Evolutionary conservation across 129 eudicot species (phyloP), one percentile per base, ranked within the genome.

Genomic region (Glebionis coronaria): DNA sequence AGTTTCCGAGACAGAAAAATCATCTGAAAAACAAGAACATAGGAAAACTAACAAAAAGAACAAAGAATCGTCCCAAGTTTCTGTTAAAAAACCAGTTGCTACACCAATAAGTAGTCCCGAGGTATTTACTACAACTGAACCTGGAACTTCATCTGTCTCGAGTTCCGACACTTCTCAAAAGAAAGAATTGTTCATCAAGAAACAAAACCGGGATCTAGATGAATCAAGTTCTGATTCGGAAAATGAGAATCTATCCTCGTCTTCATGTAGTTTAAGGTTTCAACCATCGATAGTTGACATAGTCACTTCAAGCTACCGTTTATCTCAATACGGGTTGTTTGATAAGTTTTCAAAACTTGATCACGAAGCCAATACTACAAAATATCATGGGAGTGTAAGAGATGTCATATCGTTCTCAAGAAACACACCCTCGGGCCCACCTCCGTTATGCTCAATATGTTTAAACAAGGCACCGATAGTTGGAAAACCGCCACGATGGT

Each of bases 101-200:
- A 94, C 99, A 35, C 95, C 99, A 31, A 81, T 88, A 20, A 94
- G 99, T 76, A 94, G 99, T 69, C 97, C 97, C 1, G 99, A 94
- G 76, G 31, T 84, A 12, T 94, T 81, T 74, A 86, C 95, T 7
- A 72, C 99, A 46, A 93, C 97, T 0, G 99, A 89, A 74, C 85
- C 75, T 12, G 97, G 99, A 79, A 87, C 83, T 42, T 92, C 98
- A 27, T 89, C 97, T 3, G 95, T 86, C 27, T 93, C 99, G 20
- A 93, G 97, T 76, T 93, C 99, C 14, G 73, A 71, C 14, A 53
- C 52, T 21, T 58, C 61, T 61, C 62, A 76, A 25, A 82, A 77
- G n/a, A 78, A 68, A 23, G 63, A 74, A 21, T 50, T 74, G 12
- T 55, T 81, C 3, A 61, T 78, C 15, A 44, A 9, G 47, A 82